Evolutionary conservation across 768 basidiomycete species (phyloP).

Genomic region (Coprinellus aureogranulatus): DNA sequence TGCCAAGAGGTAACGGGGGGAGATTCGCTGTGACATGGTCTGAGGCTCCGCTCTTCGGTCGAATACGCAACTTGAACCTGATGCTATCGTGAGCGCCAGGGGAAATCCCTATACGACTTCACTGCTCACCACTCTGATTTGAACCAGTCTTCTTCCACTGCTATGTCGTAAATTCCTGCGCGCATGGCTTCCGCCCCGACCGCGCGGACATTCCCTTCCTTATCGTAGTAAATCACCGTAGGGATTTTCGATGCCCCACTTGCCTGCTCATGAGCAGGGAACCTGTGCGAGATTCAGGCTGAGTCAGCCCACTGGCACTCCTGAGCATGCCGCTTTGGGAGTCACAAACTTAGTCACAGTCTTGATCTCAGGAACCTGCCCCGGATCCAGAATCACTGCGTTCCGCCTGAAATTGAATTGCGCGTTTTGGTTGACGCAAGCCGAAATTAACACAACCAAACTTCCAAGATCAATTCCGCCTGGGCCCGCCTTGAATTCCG

Average conservation of each 20-base stretch:
- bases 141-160: slow-evolving; percentile 41
- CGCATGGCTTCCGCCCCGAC: slow-evolving; percentile 45
- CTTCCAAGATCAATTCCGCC: too few relatives aligned
- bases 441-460: too few relatives aligned
- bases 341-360: slow-evolving; percentile 17
- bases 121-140: slow-evolving; percentile 38
- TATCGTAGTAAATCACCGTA: slow-evolving; percentile 46
- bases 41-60: slow-evolving; percentile 22
- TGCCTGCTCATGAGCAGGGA: slow-evolving; percentile 18
- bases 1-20: slow-evolving; percentile 40
- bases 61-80: slow-evolving; percentile 45
- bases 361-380: slow-evolving; percentile 18
- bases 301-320: too few relatives aligned
- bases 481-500: too few relatives aligned
- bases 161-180: slow-evolving; percentile 36
- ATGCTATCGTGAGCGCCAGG: background rate
- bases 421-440: too few relatives aligned
- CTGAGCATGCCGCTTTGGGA: slow-evolving; percentile 36
- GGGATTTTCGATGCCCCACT: slow-evolving; percentile 46
- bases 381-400: slow-evolving; percentile 39
- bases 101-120: background rate
- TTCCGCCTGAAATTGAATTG: background rate
- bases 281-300: slow-evolving; percentile 27
- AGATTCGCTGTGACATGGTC: slow-evolving; percentile 24
- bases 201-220: slow-evolving; percentile 35